phyloP scores from a whole-genome alignment of 495 filamentous ascomycete genomes.

The Aeminium ludgeri region DNA sequence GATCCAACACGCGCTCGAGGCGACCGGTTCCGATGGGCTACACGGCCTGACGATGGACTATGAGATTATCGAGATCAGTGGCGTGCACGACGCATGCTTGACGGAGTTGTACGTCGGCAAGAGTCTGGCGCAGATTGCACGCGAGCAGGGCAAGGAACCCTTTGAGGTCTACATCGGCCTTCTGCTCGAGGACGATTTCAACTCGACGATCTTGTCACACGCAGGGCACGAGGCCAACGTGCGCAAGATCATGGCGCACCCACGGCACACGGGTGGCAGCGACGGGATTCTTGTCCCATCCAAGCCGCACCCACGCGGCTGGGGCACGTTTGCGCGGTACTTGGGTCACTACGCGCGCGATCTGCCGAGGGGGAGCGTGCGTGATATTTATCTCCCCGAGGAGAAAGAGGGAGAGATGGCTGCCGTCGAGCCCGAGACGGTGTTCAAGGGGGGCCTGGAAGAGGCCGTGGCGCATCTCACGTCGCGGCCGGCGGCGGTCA shows the following conservation, averaged over 20 bases:
- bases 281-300: constrained; percentile 9
- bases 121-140: constrained; percentile 5
- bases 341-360: constrained; percentile 9
- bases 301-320: constrained; percentile 12
- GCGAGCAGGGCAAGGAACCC: constrained; percentile 1
- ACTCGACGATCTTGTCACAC: constrained; percentile 7
- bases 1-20: constrained; percentile 4
- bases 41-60: constrained; percentile 5
- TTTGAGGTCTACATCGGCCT: constrained; percentile 8
- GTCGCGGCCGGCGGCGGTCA: constrained; percentile 2
- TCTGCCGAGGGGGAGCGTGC: constrained; percentile 2
- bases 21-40: constrained; percentile 3
- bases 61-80: constrained; percentile 8
- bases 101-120: constrained; percentile 3
- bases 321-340: constrained; percentile 12
- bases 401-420: constrained; percentile 5
- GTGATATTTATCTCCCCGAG: constrained; percentile 7
- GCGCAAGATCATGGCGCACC: constrained; percentile 9
- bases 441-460: constrained; percentile 10
- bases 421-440: constrained; percentile 5
- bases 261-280: constrained; percentile 9
- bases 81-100: constrained; percentile 2
- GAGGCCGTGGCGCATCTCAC: constrained; percentile 12
- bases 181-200: constrained; percentile 9
- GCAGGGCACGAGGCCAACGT: constrained; percentile 9